Evolutionary conservation across 2,329 filamentous ascomycete genomes (phyloP).

Genomic region (Penicillium crustosum): DNA sequence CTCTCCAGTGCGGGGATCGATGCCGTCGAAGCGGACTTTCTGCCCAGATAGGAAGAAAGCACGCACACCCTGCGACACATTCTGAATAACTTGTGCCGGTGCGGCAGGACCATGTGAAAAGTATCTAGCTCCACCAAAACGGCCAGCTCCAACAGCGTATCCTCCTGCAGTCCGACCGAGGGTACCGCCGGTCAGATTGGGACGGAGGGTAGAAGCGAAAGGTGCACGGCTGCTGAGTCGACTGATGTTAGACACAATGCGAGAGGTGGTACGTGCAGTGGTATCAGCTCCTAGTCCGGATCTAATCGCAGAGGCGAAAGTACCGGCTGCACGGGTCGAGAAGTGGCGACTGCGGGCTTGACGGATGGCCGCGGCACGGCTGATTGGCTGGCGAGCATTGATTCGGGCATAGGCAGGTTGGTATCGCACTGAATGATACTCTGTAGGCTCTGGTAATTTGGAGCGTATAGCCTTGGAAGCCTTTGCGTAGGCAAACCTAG

Average conservation of each 20-base stretch:
- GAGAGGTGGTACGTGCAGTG: conserved; percentile 56
- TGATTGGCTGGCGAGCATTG: conserved; percentile 56
- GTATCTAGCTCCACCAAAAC: conserved; percentile 72
- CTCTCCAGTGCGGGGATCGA: conserved; percentile 66
- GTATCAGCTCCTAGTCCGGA: conserved; percentile 48
- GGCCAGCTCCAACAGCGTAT: conserved; percentile 72
- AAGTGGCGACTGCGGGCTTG: conserved; percentile 65
- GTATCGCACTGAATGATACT: conserved; percentile 49
- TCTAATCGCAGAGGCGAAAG: conserved; percentile 53
- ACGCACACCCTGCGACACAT: conserved; percentile 89
- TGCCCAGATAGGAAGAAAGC: conserved; percentile 91
- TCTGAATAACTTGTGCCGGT: conserved; percentile 87
- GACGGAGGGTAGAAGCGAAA: conserved; percentile 83
- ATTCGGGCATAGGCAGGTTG: conserved; percentile 62
- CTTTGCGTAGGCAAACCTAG: conserved; percentile 51
- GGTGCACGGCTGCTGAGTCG: conserved; percentile 73
- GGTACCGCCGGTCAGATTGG: conserved; percentile 86
- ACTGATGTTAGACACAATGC: conserved; percentile 56
- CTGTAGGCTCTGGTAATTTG: conserved; percentile 43
- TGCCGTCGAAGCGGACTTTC: conserved; percentile 81
- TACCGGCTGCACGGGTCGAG: conserved; percentile 52
- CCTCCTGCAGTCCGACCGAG: conserved; percentile 83
- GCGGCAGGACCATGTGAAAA: conserved; percentile 86
- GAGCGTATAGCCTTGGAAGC: conserved; percentile 44
- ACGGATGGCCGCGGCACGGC: conserved; percentile 61